Evolutionary conservation across 192 early-diverging fungal species (phyloP).

Genomic region (Cetraspora pellucida): DNA sequence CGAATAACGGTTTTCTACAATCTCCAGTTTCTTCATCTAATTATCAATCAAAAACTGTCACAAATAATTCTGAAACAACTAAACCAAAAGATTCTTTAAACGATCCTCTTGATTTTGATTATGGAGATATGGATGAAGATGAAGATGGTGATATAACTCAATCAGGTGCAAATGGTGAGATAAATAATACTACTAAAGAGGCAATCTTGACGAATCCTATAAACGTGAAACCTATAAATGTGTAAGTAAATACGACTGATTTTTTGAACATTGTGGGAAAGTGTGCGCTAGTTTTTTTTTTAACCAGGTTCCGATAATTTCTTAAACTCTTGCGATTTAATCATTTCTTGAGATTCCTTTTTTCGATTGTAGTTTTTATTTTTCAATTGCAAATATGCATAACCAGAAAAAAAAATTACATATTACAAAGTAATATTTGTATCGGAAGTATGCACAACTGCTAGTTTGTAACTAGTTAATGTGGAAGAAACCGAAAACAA

Average conservation of each 20-base stretch:
- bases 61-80: neutral
- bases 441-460: neutral
- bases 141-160: neutral
- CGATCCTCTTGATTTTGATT: slow-evolving; percentile 26
- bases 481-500: neutral
- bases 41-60: neutral
- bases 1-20: slow-evolving; percentile 6
- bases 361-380: slow-evolving; percentile 6
- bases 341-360: neutral
- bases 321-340: neutral
- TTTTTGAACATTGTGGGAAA: neutral
- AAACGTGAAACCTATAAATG: slow-evolving; percentile 35
- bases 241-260: slow-evolving; percentile 34
- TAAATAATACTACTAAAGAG: slow-evolving; percentile 3
- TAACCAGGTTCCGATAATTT: neutral
- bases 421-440: neutral
- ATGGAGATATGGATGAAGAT: slow-evolving; percentile 22
- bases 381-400: neutral
- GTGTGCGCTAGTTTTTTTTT: neutral
- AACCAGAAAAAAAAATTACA: neutral
- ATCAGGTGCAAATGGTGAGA: neutral
- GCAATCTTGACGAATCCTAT: slow-evolving; percentile 31
- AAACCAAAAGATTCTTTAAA: neutral
- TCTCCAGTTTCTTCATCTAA: neutral
- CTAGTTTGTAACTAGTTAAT: neutral